Conservation (phyloP, 805 yeast species). For the Sungouiella thailandica region DNA sequence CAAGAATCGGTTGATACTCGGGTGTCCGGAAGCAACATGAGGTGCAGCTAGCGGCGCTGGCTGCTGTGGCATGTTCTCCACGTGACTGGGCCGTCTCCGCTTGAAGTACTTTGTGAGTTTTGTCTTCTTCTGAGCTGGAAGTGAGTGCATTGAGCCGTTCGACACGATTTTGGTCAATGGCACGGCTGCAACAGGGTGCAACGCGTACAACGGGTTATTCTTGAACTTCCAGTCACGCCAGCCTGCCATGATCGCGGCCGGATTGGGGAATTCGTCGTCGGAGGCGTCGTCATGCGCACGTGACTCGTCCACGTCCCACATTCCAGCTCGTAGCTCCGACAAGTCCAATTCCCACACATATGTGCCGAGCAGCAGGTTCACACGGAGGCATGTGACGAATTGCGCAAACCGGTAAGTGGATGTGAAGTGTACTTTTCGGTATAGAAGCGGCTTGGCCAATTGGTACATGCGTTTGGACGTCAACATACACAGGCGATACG, state of each 20-base stretch:
- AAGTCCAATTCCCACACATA: slow-evolving; percentile 57
- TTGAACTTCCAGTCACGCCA: slow-evolving; percentile 92
- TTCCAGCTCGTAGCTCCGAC: slow-evolving; percentile 39
- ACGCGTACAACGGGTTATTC: slow-evolving; percentile 59
- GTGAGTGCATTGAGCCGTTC: slow-evolving; percentile 8
- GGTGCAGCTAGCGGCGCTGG: slow-evolving; percentile 19
- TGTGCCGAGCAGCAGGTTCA: slow-evolving; percentile 49
- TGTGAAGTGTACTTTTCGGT: slow-evolving; percentile 48
- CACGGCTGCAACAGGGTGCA: slow-evolving; percentile 18
- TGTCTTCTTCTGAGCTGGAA: slow-evolving; percentile 13
- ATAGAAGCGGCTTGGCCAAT: slow-evolving; percentile 51
- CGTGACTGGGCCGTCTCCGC: slow-evolving; percentile 6
- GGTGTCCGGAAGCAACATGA: slow-evolving; percentile 33
- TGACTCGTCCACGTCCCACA: slow-evolving; percentile 16
- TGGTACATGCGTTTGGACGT: slow-evolving; percentile 48
- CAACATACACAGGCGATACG: slow-evolving; percentile 38
- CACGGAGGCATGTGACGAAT: slow-evolving; percentile 62
- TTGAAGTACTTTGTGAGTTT: slow-evolving; percentile 15
- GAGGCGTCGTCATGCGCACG: slow-evolving; percentile 5
- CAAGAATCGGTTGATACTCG: slow-evolving; percentile 56
- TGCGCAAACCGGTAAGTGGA: slow-evolving; percentile 81
- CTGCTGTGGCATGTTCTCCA: neutral
- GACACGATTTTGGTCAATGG: slow-evolving; percentile 12
- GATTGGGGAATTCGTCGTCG: slow-evolving; percentile 1
- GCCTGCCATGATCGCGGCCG: slow-evolving; percentile 49